Evolutionary conservation across 202 grass and related monocot genomes (phyloP).

Genomic region (Eragrostis tef): DNA sequence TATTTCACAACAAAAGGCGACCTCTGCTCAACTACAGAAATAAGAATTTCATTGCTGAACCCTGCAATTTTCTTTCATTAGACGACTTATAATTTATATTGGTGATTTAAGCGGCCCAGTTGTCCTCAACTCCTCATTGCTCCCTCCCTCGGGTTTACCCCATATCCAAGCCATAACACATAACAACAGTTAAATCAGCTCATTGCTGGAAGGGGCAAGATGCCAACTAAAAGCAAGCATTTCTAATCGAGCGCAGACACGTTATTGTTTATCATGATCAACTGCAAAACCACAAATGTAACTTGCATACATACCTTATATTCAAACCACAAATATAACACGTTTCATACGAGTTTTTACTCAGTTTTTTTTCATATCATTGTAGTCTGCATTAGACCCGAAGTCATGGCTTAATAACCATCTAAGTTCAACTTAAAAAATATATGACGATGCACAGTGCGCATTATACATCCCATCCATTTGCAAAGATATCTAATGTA

Average conservation of each 20-base stretch:
- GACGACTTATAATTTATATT: conserved; percentile 11
- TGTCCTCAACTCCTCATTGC: conserved; percentile 10
- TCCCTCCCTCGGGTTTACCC: not conserved
- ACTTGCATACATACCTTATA: not conserved
- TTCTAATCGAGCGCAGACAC: not conserved
- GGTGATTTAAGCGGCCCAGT: not conserved
- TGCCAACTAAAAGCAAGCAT: not conserved
- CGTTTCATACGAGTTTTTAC: conserved; percentile 16
- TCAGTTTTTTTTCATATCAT: not conserved
- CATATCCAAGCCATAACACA: not conserved
- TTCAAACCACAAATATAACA: not conserved
- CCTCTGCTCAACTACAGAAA: conserved; percentile 5
- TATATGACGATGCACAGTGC: conserved; percentile 19
- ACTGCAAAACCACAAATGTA: conserved; percentile 10
- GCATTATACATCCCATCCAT: conserved; percentile 16
- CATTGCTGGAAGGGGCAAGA: conserved; percentile 36
- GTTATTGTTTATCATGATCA: not conserved
- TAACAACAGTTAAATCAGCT: conserved; percentile 22
- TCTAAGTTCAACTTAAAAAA: conserved; percentile 11
- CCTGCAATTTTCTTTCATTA: not conserved
- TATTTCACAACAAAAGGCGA: conserved; percentile 14
- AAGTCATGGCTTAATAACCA: conserved; percentile 8
- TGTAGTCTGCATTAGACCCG: not conserved
- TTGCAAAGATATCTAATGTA: conserved; percentile 9
- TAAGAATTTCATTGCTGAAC: conserved; percentile 7